Evolutionary conservation across 1,284 basidiomycete genomes (phyloP).

Genomic region (Apiotrichum laibachii): DNA sequence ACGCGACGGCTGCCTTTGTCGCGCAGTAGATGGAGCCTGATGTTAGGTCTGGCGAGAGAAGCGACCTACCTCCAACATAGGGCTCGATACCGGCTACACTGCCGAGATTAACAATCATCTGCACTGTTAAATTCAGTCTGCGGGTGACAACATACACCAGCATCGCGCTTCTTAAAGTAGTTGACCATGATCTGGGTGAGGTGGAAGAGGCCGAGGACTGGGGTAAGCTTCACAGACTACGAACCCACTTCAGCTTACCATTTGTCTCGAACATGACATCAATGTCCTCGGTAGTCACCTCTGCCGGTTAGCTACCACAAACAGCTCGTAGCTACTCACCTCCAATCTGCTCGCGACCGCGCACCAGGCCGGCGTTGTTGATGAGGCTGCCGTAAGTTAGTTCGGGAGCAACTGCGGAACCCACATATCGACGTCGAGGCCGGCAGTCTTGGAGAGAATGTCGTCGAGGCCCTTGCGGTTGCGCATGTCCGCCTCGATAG

Average conservation of each 20-base stretch:
- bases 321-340: constrained; percentile 20
- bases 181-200: constrained; percentile 45
- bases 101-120: constrained; percentile 91
- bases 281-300: constrained; percentile 45
- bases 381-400: constrained; percentile 36
- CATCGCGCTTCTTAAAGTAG: constrained; percentile 85
- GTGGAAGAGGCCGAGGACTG: constrained; percentile 45
- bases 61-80: constrained; percentile 66
- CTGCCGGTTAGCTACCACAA: constrained; percentile 24
- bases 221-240: neutral
- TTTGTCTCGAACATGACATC: constrained; percentile 86
- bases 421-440: constrained; percentile 44
- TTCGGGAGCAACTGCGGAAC: constrained; percentile 5
- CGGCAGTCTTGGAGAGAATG: constrained; percentile 32
- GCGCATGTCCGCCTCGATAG: constrained; percentile 42
- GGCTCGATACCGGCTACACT: constrained; percentile 88
- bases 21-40: constrained; percentile 57
- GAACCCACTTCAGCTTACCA: constrained; percentile 26
- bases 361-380: constrained; percentile 52
- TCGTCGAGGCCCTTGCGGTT: constrained; percentile 32
- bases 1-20: constrained; percentile 66
- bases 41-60: constrained; percentile 1
- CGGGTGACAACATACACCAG: constrained; percentile 57
- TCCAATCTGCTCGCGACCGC: constrained; percentile 48
- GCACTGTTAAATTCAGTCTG: constrained; percentile 3